Conservation (phyloP, 2,329 filamentous ascomycete genomes). For the Remersonia thermophila region DNA sequence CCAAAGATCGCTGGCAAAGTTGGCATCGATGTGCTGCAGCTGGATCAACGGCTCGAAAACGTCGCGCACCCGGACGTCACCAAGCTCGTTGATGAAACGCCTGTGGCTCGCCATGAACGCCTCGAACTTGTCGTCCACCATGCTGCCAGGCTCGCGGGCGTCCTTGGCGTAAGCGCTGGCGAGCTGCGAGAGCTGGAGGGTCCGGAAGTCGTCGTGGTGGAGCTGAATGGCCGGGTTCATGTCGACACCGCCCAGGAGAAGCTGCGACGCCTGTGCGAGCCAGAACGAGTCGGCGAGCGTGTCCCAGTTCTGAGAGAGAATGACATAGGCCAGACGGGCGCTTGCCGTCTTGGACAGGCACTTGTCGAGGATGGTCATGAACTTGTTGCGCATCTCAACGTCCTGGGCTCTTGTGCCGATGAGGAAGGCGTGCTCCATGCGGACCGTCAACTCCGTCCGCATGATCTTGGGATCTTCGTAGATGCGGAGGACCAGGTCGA, state of each 20-base stretch:
- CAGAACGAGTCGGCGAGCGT: slow-evolving; percentile 90
- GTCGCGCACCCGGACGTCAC: slow-evolving; percentile 78
- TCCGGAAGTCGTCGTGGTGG: slow-evolving; percentile 71
- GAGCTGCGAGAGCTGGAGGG: slow-evolving; percentile 60
- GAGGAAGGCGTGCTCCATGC: slow-evolving; percentile 95
- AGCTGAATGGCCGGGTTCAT: slow-evolving; percentile 68
- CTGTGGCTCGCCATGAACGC: slow-evolving; percentile 64
- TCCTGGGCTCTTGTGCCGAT: slow-evolving; percentile 89
- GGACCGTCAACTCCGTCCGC: slow-evolving; percentile 85
- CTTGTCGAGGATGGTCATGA: slow-evolving; percentile 92
- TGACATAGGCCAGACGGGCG: slow-evolving; percentile 76
- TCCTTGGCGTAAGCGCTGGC: slow-evolving; percentile 67
- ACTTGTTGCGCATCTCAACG: slow-evolving; percentile 91
- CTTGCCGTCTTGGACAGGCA: slow-evolving; percentile 88
- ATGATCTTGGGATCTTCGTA: slow-evolving; percentile 97
- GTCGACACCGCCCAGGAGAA: slow-evolving; percentile 84
- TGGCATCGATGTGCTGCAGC: slow-evolving; percentile 77
- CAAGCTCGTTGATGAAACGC: slow-evolving; percentile 72
- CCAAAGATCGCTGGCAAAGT: slow-evolving; percentile 83
- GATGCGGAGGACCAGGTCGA: slow-evolving; percentile 91
- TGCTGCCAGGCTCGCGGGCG: slow-evolving; percentile 46
- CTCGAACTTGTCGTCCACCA: slow-evolving; percentile 75
- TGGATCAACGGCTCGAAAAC: slow-evolving; percentile 82
- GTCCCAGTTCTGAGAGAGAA: slow-evolving; percentile 93
- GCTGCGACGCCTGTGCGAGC: slow-evolving; percentile 87